Percentiles rank a stretch among this genome's conserved stretches.
phyloP scores from a whole-genome alignment of 2,329 filamentous ascomycete species.

The Beauveria sp. region DNA sequence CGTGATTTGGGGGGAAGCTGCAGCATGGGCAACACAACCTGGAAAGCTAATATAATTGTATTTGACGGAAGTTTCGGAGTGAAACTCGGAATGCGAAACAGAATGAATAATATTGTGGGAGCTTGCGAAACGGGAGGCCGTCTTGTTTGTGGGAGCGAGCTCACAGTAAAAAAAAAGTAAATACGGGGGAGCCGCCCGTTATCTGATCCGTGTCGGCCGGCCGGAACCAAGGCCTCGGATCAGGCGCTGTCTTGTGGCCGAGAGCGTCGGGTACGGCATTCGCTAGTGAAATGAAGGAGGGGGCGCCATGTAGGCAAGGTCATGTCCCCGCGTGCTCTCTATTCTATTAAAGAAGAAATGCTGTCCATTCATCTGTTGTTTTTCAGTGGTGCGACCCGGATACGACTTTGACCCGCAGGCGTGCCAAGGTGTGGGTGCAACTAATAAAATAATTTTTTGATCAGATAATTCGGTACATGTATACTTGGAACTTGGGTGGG shows the following conservation, averaged over 20 bases:
- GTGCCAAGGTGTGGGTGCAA: not conserved
- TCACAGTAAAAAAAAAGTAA: no score
- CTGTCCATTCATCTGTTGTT: not conserved
- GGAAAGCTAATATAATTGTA: no score
- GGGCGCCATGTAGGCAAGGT: not conserved
- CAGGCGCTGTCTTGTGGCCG: not conserved
- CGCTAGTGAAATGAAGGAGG: not conserved
- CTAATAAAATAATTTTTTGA: not conserved
- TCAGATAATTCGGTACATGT: constrained; percentile 9
- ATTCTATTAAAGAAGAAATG: not conserved
- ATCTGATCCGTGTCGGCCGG: constrained; percentile 11
- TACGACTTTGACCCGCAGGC: not conserved
- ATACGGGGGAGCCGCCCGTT: not conserved
- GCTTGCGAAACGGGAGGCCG: not conserved
- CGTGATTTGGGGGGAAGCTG: not conserved
- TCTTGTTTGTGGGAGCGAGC: not conserved
- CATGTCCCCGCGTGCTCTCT: no score
- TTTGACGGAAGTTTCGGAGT: no score
- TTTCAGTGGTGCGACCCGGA: not conserved
- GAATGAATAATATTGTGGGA: not conserved
- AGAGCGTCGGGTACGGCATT: not conserved
- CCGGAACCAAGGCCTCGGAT: not conserved
- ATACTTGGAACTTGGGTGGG: no score
- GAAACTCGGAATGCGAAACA: no score
- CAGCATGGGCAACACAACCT: not conserved